These are phyloP conservation scores for Mitragyna speciosa DNA, from an alignment of 257 asterid species.

Conservation along the genomic window DNA sequence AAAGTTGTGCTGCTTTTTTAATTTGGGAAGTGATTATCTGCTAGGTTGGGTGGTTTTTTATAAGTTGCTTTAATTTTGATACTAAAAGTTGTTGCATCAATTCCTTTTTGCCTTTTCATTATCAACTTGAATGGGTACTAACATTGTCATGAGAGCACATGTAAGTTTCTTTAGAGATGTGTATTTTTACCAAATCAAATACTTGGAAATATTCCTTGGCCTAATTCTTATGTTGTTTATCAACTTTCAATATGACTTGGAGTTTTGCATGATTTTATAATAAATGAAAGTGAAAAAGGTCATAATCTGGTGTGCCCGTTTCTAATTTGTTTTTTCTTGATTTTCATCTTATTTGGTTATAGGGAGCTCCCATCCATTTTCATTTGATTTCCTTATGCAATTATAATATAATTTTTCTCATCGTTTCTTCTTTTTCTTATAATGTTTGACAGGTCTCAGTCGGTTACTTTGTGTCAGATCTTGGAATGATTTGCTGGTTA, in stretches of 20 bases:
- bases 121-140: too few species aligned
- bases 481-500: conserved; percentile 91
- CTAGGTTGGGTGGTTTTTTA: too few species aligned
- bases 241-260: too few species aligned
- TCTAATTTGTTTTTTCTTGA: too few species aligned
- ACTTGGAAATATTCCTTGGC: neutral
- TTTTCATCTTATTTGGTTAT: too few species aligned
- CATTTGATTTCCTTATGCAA: neutral
- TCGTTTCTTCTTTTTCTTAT: conserved; percentile 21
- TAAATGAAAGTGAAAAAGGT: too few species aligned
- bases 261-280: too few species aligned
- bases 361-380: too few species aligned
- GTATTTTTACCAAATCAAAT: too few species aligned
- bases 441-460: conserved; percentile 62
- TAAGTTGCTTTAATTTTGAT: neutral
- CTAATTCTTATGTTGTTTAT: too few species aligned
- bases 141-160: conserved; percentile 2
- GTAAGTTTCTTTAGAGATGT: too few species aligned
- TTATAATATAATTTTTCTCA: neutral
- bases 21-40: neutral
- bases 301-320: too few species aligned
- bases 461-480: conserved; percentile 88
- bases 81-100: neutral
- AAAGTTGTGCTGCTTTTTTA: neutral
- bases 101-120: neutral